Evolutionary conservation across 2,329 filamentous ascomycete genomes (phyloP).

Genomic region (Neofusicoccum kwambonambiense): DNA sequence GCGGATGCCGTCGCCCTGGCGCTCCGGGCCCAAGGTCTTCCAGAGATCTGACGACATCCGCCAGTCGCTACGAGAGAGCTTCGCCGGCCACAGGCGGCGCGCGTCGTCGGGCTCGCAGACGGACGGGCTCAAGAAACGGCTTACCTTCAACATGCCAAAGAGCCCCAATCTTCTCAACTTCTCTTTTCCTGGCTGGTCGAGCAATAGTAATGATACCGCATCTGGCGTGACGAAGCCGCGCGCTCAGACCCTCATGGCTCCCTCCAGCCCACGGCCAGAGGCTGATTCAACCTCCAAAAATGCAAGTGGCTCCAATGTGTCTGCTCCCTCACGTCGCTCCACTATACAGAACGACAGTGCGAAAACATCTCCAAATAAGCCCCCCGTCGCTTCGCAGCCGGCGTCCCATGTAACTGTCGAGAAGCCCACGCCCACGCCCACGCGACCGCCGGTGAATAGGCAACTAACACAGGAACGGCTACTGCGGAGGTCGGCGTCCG

Average conservation of each 20-base stretch:
- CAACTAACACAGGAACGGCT: neutral
- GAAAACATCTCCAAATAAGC: neutral
- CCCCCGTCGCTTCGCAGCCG: constrained; percentile 16
- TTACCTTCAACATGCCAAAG: constrained; percentile 38
- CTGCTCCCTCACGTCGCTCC: constrained; percentile 1
- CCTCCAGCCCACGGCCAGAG: neutral
- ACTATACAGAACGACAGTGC: constrained; percentile 5
- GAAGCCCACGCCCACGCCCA: neutral
- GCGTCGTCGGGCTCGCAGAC: constrained; percentile 39
- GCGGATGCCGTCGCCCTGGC: constrained; percentile 48
- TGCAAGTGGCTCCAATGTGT: neutral
- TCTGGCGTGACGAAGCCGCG: neutral
- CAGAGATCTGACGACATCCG: constrained; percentile 36
- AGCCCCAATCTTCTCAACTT: constrained; percentile 37
- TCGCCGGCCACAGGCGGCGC: constrained; percentile 37
- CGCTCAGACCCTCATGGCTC: neutral
- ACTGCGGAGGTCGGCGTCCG: constrained; percentile 66
- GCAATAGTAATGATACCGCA: constrained; percentile 3
- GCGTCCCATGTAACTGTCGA: constrained; percentile 7
- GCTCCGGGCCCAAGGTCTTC: constrained; percentile 38
- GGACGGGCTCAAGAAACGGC: constrained; percentile 36
- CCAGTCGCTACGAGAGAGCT: constrained; percentile 38
- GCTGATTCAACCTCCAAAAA: neutral
- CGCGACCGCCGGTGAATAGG: constrained; percentile 21
- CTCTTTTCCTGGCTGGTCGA: constrained; percentile 34